phyloP scores from a whole-genome alignment of 2,329 filamentous ascomycete genomes.

The Penicillium corylophilum region DNA sequence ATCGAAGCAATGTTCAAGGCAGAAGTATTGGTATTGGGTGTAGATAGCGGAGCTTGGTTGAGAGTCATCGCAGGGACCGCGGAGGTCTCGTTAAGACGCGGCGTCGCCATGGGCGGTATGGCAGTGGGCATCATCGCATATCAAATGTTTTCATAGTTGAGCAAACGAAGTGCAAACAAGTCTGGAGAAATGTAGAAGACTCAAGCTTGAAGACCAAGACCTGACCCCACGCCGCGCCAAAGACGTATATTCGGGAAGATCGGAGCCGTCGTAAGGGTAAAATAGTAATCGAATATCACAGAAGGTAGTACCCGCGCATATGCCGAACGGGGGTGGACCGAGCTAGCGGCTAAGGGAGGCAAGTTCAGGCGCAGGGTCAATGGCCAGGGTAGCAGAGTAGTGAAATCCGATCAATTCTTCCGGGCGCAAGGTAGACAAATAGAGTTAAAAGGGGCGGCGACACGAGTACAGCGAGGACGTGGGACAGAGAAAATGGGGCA shows the following conservation, averaged over 20 bases:
- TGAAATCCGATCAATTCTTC: neutral
- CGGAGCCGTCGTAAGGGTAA: neutral
- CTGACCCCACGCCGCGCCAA: neutral
- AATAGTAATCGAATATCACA: neutral
- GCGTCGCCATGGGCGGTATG: slow-evolving; percentile 34
- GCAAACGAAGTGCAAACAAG: neutral
- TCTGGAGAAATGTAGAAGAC: neutral
- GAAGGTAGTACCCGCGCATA: slow-evolving; percentile 4
- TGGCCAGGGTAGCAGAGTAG: neutral
- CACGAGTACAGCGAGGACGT: slow-evolving; percentile 4
- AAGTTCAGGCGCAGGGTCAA: neutral
- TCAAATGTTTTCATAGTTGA: slow-evolving; percentile 30
- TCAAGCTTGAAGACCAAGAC: neutral
- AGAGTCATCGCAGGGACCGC: slow-evolving; percentile 20
- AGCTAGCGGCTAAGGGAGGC: neutral
- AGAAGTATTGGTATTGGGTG: slow-evolving; percentile 11
- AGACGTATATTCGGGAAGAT: too few species aligned
- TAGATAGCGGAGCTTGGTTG: slow-evolving; percentile 14
- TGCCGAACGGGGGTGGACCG: slow-evolving; percentile 5
- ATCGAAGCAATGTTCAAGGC: slow-evolving; percentile 12
- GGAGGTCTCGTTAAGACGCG: slow-evolving; percentile 26
- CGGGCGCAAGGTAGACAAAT: neutral
- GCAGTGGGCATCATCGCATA: slow-evolving; percentile 38
- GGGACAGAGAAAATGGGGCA: slow-evolving; percentile 14
- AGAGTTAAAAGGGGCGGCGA: slow-evolving; percentile 10